Base-by-base conservation (phyloP, 305 asterid species). In the Coffea humblotiana region DNA sequence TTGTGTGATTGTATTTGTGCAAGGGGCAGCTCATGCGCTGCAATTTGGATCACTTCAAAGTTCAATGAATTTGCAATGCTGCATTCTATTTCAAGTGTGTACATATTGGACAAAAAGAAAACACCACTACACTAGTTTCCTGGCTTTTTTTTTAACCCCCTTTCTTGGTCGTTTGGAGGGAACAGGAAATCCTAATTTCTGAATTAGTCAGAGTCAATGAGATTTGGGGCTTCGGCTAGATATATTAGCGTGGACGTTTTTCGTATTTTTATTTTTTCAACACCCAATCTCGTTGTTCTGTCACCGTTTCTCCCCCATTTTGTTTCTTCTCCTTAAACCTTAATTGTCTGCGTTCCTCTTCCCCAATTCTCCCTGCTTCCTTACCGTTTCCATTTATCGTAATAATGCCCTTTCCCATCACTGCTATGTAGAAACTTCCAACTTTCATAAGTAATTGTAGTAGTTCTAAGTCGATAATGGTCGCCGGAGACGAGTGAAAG, bases 191-290 rank as follows among this genome's bases (percentile, higher is more conserved):
- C 6, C 16, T 32, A 25, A 68, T 52, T 35, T 54, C 72, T 40
- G 65, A 48, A 69, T 21, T 32, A 43, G 81, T 78, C 81, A 56
- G 69, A 78, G 76, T 40, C 76, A 21, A n/a, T 25, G 18, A 11
- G 67, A 12, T 8, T 23, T 2, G n/a, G 16, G 56, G 15, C 56
- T 9, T 14, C 3, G 56, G 4, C 4, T 21, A 8, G 1, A 60
- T 21, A 23, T 58, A 8, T 58, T 2, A 8, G 65, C 0, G 27
- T 21, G 66, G 9, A 4, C 5, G 3, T 37, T 37, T 37, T 37
- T 37, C 6, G 43, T 37, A 29, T 60, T 23, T 21, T 61, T 61
- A 29, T n/a, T 61, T 23, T 61, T 23, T 0, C 2, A 3, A 2
- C 3, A 8, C 4, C 9, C 3, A 9, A 2, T 25, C 58, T 52